Evolutionary conservation across 2,329 filamentous ascomycete genomes (phyloP), one percentile per base, ranked within the genome.

Genomic region (Diaporthe helianthi): DNA sequence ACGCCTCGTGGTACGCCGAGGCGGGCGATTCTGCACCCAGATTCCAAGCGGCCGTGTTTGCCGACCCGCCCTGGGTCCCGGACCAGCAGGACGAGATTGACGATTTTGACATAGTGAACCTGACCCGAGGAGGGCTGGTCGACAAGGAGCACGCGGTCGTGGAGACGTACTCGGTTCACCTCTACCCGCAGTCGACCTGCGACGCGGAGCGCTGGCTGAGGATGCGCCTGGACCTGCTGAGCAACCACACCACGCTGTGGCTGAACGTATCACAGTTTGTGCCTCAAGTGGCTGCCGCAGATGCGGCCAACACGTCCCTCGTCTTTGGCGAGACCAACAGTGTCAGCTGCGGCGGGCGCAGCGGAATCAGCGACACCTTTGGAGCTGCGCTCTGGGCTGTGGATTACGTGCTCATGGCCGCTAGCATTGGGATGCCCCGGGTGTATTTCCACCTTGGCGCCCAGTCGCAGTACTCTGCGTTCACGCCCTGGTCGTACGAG

Each of bases 281-380:
- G 47, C 69, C 69, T 38, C 69, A 71, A 49, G 69, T 71, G 15
- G 69, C 69, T 17, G 69, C 69, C 2, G 80, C 81, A 1, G 74
- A 76, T 26, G 73, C 72, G 0, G 74, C 78, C 29, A 78, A 80
- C 44, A 80, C 80, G 51, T 73, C 78, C 0, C 77, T 82, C 46
- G 77, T 84, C 38, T 79, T 85, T 73, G 83, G 83, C 31, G 83
- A 85, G 77, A 84, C 82, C 1, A 84, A 85, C 74, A 80, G 79
- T 17, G 75, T 80, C n/a, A 79, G 77, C 55, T 80, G 80, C 72
- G 76, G 77, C 22, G 80, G 80, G 60, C 74, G 75, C 5, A 76
- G 76, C 19, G 83, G 83, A 13, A 78, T 84, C 55, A 78, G 78
- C 52, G 82, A 84, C 69, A 83, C 82, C 0, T 83, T 84, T 69